Evolutionary conservation across 1,284 basidiomycete genomes (phyloP).

Genomic region (Cryptococcus hybrid): DNA sequence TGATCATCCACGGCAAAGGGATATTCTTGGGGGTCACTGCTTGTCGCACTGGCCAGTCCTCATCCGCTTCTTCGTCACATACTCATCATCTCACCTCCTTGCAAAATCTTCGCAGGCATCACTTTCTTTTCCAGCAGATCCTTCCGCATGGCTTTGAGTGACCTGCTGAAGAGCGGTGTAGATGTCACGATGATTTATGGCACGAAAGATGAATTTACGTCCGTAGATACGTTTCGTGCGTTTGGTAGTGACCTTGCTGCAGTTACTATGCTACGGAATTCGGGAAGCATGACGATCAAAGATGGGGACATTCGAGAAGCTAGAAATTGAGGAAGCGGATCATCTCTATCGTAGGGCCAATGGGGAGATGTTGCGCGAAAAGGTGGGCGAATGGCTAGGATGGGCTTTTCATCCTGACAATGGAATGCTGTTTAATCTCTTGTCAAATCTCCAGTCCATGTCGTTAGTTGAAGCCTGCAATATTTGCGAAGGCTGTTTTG

Average conservation of each 20-base stretch:
- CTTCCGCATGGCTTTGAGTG: constrained; percentile 14
- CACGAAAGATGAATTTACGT: constrained; percentile 37
- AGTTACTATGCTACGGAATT: background rate
- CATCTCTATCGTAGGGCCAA: constrained; percentile 35
- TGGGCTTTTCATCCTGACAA: background rate
- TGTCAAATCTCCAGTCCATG: background rate
- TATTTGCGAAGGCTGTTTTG: background rate
- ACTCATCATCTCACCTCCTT: constrained; percentile 39
- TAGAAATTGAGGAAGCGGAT: constrained; percentile 33
- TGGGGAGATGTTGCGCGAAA: constrained; percentile 15
- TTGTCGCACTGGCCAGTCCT: constrained; percentile 15
- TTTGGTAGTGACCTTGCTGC: constrained; percentile 4
- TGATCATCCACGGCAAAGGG: constrained; percentile 20
- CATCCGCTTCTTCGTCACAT: constrained; percentile 13
- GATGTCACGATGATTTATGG: constrained; percentile 31
- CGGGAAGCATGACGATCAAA: too few relatives aligned
- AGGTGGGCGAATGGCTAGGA: constrained; percentile 25
- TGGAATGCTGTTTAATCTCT: background rate
- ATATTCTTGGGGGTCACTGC: constrained; percentile 43
- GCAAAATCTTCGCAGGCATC: constrained; percentile 28
- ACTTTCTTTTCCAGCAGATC: constrained; percentile 26
- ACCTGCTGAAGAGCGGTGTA: constrained; percentile 4
- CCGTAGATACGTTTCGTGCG: constrained; percentile 11
- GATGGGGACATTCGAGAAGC: constrained; percentile 2
- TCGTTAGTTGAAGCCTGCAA: background rate